phyloP scores from a whole-genome alignment of 768 basidiomycete species.

The Hemileccinum impolitum region DNA sequence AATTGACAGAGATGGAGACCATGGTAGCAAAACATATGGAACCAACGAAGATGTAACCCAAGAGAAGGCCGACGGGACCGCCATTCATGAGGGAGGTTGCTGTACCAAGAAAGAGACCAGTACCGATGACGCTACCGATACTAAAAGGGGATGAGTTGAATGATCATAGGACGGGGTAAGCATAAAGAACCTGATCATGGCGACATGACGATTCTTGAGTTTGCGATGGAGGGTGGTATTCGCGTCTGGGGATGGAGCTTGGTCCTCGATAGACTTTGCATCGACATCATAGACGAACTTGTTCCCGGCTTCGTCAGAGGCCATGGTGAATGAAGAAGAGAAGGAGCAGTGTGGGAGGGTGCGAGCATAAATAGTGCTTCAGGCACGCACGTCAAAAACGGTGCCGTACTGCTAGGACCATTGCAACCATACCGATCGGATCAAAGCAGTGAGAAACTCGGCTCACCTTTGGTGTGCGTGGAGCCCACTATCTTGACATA shows the following conservation, averaged over 20 bases:
- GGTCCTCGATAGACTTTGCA: slow-evolving; percentile 3
- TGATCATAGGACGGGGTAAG: too few relatives aligned
- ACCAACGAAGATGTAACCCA: slow-evolving; percentile 39
- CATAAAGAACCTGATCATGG: slow-evolving; percentile 33
- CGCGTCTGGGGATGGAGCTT: background rate
- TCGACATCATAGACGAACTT: slow-evolving; percentile 7
- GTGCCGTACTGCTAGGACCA: too few relatives aligned
- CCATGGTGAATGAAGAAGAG: slow-evolving; percentile 1
- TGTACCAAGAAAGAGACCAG: slow-evolving; percentile 35
- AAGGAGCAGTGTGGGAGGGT: too few relatives aligned
- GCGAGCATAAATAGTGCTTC: too few relatives aligned
- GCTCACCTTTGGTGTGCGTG: too few relatives aligned
- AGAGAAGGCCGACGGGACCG: slow-evolving; percentile 46
- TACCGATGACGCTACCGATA: slow-evolving; percentile 41
- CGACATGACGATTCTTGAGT: slow-evolving; percentile 33
- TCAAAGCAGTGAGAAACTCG: too few relatives aligned
- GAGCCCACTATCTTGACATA: too few relatives aligned
- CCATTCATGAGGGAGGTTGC: slow-evolving; percentile 36
- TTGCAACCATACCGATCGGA: too few relatives aligned
- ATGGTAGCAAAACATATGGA: slow-evolving; percentile 38
- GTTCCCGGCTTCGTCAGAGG: slow-evolving; percentile 9
- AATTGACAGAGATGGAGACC: slow-evolving; percentile 18
- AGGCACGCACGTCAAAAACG: background rate
- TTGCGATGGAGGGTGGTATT: slow-evolving; percentile 22
- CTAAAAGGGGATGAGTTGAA: slow-evolving; percentile 4